These are phyloP conservation scores for Xerocomellus dryophilus DNA, from an alignment of 768 basidiomycete species.

Conservation along the genomic window DNA sequence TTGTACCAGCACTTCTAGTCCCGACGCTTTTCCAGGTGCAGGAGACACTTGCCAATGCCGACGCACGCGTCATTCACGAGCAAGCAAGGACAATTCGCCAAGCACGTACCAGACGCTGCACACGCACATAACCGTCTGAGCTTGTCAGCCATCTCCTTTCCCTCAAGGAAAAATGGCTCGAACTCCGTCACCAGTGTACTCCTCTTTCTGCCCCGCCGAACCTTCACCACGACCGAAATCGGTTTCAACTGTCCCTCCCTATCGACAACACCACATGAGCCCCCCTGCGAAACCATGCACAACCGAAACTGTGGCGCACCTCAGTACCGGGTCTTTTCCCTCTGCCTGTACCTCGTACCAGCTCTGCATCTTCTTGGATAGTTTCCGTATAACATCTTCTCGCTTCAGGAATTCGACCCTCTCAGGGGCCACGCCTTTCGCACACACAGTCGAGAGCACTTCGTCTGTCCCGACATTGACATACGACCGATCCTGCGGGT, in stretches of 20 bases:
- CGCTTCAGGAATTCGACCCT: conserved; percentile 58
- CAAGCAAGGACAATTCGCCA: neutral
- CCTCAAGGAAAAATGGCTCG: conserved; percentile 69
- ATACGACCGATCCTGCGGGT: conserved; percentile 62
- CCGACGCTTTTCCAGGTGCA: conserved; percentile 56
- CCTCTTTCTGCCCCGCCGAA: conserved; percentile 72
- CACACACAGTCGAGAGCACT: conserved; percentile 33
- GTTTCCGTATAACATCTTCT: conserved; percentile 54
- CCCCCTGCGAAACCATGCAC: neutral
- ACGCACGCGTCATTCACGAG: neutral
- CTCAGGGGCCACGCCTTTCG: conserved; percentile 30
- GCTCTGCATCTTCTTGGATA: conserved; percentile 67
- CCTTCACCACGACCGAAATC: conserved; percentile 65
- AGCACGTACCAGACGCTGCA: conserved; percentile 64
- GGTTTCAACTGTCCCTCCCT: conserved; percentile 80
- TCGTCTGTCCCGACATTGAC: conserved; percentile 57
- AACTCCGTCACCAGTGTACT: conserved; percentile 76
- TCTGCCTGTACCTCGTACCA: conserved; percentile 66
- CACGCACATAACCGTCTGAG: conserved; percentile 75
- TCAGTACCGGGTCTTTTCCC: conserved; percentile 54
- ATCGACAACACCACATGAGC: neutral
- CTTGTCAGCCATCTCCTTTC: conserved; percentile 75
- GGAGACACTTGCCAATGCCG: conserved; percentile 55
- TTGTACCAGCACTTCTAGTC: conserved; percentile 76
- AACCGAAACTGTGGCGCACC: conserved; percentile 43